Evolutionary conservation across 768 basidiomycete species (phyloP).

Genomic region (Auriscalpium vulgare): DNA sequence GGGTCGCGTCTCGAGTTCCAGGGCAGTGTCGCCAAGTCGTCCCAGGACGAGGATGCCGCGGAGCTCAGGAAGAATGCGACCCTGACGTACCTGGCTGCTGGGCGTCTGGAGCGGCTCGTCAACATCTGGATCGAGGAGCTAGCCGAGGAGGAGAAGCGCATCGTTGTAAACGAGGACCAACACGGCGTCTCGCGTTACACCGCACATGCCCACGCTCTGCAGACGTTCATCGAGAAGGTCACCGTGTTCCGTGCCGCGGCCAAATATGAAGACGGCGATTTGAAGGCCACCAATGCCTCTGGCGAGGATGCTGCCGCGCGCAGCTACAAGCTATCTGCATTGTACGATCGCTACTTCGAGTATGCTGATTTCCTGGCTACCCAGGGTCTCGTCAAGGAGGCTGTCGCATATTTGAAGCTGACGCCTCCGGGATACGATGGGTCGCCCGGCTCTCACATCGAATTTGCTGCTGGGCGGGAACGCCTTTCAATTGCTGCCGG

Average conservation of each 20-base stretch:
- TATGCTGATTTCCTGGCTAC: slow-evolving; percentile 88
- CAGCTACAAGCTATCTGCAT: slow-evolving; percentile 71
- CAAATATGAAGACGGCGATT: slow-evolving; percentile 67
- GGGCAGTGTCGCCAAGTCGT: slow-evolving; percentile 48
- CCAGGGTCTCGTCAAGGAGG: slow-evolving; percentile 84
- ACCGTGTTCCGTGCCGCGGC: slow-evolving; percentile 88
- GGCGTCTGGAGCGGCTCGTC: slow-evolving; percentile 78
- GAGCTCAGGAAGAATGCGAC: slow-evolving; percentile 82
- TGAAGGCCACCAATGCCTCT: slow-evolving; percentile 31
- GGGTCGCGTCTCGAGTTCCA: slow-evolving; percentile 88
- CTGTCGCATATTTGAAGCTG: slow-evolving; percentile 67
- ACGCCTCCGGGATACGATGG: slow-evolving; percentile 77
- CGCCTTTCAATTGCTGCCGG: slow-evolving; percentile 36
- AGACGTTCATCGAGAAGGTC: slow-evolving; percentile 94
- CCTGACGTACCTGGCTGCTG: slow-evolving; percentile 88
- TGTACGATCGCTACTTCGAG: slow-evolving; percentile 94
- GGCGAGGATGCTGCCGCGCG: slow-evolving; percentile 39
- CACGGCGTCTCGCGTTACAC: slow-evolving; percentile 56
- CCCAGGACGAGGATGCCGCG: slow-evolving; percentile 35
- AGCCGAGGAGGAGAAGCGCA: slow-evolving; percentile 67
- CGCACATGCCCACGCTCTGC: slow-evolving; percentile 77
- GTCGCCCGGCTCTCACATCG: slow-evolving; percentile 30
- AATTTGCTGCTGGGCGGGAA: slow-evolving; percentile 37
- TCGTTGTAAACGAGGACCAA: slow-evolving; percentile 33
- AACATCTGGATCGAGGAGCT: slow-evolving; percentile 91